A percentile compares a stretch with the other conserved stretches of the same genome.
phyloP scores from a whole-genome alignment of 306 rosid species.

The Mimosa bimucronata region DNA sequence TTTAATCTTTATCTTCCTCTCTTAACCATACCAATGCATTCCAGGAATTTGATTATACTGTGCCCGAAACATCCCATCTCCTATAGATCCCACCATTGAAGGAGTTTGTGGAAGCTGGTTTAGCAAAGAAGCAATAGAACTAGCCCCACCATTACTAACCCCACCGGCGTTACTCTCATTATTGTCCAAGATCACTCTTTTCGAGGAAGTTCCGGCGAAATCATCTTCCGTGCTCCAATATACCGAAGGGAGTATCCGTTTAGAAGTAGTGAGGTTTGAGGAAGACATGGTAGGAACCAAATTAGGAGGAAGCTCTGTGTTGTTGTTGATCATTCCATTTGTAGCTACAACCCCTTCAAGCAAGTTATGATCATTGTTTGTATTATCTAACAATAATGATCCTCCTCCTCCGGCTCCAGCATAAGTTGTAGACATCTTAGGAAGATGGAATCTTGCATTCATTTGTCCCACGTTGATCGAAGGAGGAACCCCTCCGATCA shows the following conservation, averaged over 20 bases:
- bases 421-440: constrained; percentile 45
- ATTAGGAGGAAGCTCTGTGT: background rate
- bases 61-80: constrained; percentile 50
- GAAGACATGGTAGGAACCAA: background rate
- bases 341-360: constrained; percentile 43
- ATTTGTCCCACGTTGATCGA: constrained; percentile 43
- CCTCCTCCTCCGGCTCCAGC: background rate
- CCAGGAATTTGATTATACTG: constrained; percentile 48
- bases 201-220: constrained; percentile 35
- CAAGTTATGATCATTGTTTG: constrained; percentile 43
- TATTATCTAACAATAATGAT: background rate
- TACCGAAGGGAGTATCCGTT: constrained; percentile 47
- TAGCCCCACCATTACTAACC: background rate
- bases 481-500: constrained; percentile 46
- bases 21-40: constrained; percentile 62
- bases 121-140: constrained; percentile 52
- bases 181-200: constrained; percentile 49
- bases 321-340: constrained; percentile 17
- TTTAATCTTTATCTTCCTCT: background rate
- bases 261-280: constrained; percentile 26
- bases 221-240: constrained; percentile 48
- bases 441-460: constrained; percentile 50
- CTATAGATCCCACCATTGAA: constrained; percentile 50
- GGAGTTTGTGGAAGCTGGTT: constrained; percentile 61
- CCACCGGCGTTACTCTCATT: background rate